Percentiles rank a stretch among this genome's conserved stretches.
These are phyloP conservation scores for Cyberlindnera mrakii DNA, from an alignment of 805 yeast species.

Conservation along the genomic window DNA sequence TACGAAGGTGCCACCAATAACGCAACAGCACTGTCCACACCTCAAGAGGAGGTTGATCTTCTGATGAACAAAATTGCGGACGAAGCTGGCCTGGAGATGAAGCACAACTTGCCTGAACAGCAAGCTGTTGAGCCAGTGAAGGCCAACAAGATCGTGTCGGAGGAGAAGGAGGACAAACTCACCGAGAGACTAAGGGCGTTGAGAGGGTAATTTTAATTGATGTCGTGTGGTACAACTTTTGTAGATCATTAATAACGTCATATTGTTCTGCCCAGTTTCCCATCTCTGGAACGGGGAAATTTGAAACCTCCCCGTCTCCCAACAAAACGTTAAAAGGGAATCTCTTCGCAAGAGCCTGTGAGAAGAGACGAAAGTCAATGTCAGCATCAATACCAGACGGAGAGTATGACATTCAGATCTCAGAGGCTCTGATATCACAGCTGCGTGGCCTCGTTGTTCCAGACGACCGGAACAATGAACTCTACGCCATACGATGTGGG, in stretches of 20 bases:
- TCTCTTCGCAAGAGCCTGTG: too few relatives aligned
- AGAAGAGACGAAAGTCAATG: not conserved
- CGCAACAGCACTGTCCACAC: conserved; percentile 83
- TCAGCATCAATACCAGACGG: conserved; percentile 17
- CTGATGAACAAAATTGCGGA: conserved; percentile 91
- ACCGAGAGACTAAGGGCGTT: conserved; percentile 88
- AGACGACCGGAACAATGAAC: conserved; percentile 12
- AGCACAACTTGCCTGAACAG: conserved; percentile 62
- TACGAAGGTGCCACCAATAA: conserved; percentile 87
- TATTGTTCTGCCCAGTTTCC: too few relatives aligned
- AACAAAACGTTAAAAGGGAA: too few relatives aligned
- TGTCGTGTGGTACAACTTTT: too few relatives aligned
- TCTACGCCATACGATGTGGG: conserved; percentile 21
- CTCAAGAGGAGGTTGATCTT: conserved; percentile 91
- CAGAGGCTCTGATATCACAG: conserved; percentile 12
- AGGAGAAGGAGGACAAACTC: conserved; percentile 78
- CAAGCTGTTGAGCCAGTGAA: conserved; percentile 48
- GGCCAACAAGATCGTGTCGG: conserved; percentile 36
- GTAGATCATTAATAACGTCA: too few relatives aligned
- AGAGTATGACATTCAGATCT: conserved; percentile 19
- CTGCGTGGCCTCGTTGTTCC: conserved; percentile 3
- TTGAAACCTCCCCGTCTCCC: too few relatives aligned
- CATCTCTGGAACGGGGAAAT: too few relatives aligned
- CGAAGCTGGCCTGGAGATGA: conserved; percentile 92
- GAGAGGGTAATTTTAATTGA: conserved; percentile 30